These are phyloP conservation scores for Candida wancherniae DNA, from an alignment of 805 yeast species.

Conservation along the genomic window DNA sequence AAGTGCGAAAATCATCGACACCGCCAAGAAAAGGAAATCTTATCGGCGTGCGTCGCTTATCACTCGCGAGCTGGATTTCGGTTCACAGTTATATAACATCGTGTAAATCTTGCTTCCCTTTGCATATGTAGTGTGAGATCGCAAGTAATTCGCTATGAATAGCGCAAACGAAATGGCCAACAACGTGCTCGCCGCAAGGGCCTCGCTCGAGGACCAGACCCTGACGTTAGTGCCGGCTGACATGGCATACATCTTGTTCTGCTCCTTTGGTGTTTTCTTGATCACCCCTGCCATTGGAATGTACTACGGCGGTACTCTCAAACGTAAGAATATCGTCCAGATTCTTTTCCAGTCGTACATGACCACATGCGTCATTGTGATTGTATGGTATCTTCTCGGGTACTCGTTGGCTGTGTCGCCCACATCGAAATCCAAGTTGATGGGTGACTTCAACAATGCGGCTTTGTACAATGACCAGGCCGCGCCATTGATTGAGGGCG, in stretches of 20 bases:
- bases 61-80: too few species aligned
- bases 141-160: too few species aligned
- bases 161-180: slow-evolving; percentile 1
- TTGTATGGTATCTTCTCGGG: slow-evolving; percentile 44
- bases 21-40: too few species aligned
- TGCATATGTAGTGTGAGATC: too few species aligned
- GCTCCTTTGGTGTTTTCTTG: slow-evolving; percentile 45
- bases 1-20: too few species aligned
- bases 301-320: slow-evolving; percentile 41
- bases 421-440: slow-evolving; percentile 21
- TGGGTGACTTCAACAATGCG: slow-evolving; percentile 37
- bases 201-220: slow-evolving; percentile 28
- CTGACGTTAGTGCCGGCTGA: slow-evolving; percentile 38
- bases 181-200: slow-evolving; percentile 4
- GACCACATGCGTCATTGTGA: slow-evolving; percentile 34
- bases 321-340: slow-evolving; percentile 40
- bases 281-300: slow-evolving; percentile 45
- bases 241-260: slow-evolving; percentile 46
- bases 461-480: slow-evolving; percentile 38
- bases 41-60: too few species aligned
- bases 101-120: too few species aligned
- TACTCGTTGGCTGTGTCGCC: slow-evolving; percentile 41
- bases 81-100: too few species aligned
- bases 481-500: slow-evolving; percentile 39
- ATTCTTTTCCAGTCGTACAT: slow-evolving; percentile 41